A percentile compares a stretch with the other conserved stretches of the same genome.
Evolutionary conservation across 306 rosid genomes (phyloP).

Genomic region (Castanospermum australe): DNA sequence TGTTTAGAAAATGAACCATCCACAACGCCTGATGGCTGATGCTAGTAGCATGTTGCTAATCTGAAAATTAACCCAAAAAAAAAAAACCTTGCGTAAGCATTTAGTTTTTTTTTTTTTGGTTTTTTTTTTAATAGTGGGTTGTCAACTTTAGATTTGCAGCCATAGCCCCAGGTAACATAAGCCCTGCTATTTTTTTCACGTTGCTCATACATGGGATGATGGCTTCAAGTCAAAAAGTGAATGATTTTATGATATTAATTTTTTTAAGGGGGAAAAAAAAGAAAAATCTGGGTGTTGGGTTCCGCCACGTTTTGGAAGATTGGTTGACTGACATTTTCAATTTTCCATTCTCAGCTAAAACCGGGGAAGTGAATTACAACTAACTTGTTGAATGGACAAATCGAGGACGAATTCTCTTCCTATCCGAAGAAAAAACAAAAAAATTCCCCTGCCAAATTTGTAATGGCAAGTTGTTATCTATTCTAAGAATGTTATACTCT

Average conservation of each 20-base stretch:
- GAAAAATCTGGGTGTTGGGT: neutral
- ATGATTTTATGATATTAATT: constrained; percentile 7
- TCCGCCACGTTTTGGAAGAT: constrained; percentile 30
- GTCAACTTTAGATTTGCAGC: neutral
- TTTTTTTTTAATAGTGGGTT: constrained; percentile 39
- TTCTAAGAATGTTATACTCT: too few relatives aligned
- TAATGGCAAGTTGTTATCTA: too few relatives aligned
- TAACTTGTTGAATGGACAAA: too few relatives aligned
- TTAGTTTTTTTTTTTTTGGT: constrained; percentile 13
- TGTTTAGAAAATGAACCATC: constrained; percentile 1
- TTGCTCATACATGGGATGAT: constrained; percentile 28
- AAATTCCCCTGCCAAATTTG: neutral
- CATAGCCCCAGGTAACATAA: too few relatives aligned
- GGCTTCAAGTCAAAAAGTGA: constrained; percentile 16
- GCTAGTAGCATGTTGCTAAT: constrained; percentile 10
- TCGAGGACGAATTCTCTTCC: neutral
- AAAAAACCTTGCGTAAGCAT: constrained; percentile 32
- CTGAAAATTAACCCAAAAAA: neutral
- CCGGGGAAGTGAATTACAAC: too few relatives aligned
- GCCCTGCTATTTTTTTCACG: neutral
- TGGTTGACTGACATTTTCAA: too few relatives aligned
- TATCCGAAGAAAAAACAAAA: too few relatives aligned
- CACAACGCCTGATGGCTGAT: neutral
- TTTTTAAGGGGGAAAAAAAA: neutral
- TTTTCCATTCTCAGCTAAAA: too few relatives aligned